Base-by-base conservation (phyloP, 2,329 filamentous ascomycete species). In the Ciborinia camelliae region DNA sequence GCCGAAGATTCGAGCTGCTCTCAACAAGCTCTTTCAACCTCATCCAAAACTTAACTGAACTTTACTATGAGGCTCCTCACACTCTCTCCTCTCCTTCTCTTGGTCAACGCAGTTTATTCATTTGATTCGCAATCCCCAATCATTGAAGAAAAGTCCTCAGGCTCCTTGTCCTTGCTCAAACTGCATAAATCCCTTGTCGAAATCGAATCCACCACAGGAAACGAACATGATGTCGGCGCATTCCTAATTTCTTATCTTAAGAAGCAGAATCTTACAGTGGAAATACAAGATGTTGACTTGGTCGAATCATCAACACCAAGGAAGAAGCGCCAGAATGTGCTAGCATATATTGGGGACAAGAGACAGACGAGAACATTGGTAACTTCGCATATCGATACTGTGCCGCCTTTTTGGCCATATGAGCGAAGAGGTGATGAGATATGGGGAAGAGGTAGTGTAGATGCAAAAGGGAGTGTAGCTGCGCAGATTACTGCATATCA, bases 361-460 rank as follows among this genome's bases (percentile, higher is more conserved):
- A 76, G 80, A 64, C 76, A 82, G 54, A 82, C 84, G 0, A 76
- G 79, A 10, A 77, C 82, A 3, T 75, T 87, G 20, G 71, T 87
- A 3, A 84, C 83, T 1, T 88, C 84, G 62, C 88, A 91, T 73
- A 89, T 90, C 68, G 89, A 91, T 71, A 79, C 77, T 12, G 81
- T 84, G 0, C 83, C 85, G 0, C 85, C 84, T 0, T 85, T 79
- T 79, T 61, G 75, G 78, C 63, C 69, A 28, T 75, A 75, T 59
- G 69, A 74, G 64, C 82, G 72, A 68, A 67, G 70, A 71, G 58
- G 72, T 74, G 20, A 73, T 79, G 43, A 82, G 65, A 90, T 94
- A 66, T 84, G 81, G 60, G 91, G 91, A 2, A 86, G 91, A 39
- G 91, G 91, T 58, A 87, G 82, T 62, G 90, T 92, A 26, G 91